Base-by-base conservation (phyloP, 345 rosid genomes). In the Triadica sebifera region DNA sequence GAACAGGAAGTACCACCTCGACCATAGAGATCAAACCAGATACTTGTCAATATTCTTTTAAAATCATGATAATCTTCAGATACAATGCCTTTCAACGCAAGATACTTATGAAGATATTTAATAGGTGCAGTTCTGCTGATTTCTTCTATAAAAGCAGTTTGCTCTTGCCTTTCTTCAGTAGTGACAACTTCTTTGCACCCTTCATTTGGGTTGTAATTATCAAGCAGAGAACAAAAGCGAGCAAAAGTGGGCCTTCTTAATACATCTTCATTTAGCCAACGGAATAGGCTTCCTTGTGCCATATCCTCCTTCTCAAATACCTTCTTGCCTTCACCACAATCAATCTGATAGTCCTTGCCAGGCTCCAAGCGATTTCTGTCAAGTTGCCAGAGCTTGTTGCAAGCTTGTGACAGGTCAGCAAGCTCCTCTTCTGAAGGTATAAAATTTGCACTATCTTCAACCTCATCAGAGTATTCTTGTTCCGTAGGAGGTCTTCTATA, bases 321-420 rank as follows among this genome's bases (percentile, higher is more conserved):
- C 82, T 89, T 92, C 80, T 92, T 94, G 56, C 98, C 98, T 62
- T 87, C 98, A 71, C 97, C 98, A 55, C 93, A 89, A 73, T 94
- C 98, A 73, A 94, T 94, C 80, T 82, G 82, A 59, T 94, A 94
- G 77, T 92, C 95, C 79, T 77, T 89, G 66, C 91, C 92, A 17
- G 98, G 98, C 34, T 81, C 77, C 80, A 92, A 82, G 50, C 98
- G 93, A 81, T 91, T 92, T 0, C 64, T 64, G 71, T 94, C 97
- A 17, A 92, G 93, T 81, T 94, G 89, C 98, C 98, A 94, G 49
- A 94, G 91, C 81, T 74, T 89, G 88, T 85, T 84, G 83, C 97
- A 94, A 76, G 96, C 98, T 82, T 82, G 87, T 43, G 94, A 89
- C 17, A 94, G 78, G 74, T 89, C 90, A 59, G 89, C 73, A 73